A percentile compares a stretch with the other conserved stretches of the same genome.
These are phyloP conservation scores for Coffea eugenioides DNA, from an alignment of 257 asterid species.

Conservation along the genomic window DNA sequence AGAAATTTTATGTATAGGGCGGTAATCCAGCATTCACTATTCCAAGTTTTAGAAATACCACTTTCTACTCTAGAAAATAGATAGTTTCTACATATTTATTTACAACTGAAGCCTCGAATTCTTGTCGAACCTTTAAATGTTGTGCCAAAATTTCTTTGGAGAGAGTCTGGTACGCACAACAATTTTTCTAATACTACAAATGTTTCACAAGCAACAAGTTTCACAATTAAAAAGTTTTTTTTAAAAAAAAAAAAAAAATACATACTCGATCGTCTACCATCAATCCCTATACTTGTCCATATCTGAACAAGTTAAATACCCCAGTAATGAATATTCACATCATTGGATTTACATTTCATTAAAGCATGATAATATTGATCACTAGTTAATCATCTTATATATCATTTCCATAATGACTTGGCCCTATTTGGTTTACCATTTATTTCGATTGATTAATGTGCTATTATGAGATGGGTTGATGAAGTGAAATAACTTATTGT, in stretches of 20 bases:
- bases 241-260: neutral
- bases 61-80: too few species aligned
- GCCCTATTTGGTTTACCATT: constrained; percentile 16
- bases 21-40: too few species aligned
- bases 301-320: too few species aligned
- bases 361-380: constrained; percentile 17
- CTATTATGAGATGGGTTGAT: constrained; percentile 2
- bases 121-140: neutral
- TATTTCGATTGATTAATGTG: constrained; percentile 8
- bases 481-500: neutral
- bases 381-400: constrained; percentile 26
- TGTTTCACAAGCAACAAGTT: neutral
- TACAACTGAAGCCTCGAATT: neutral
- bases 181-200: neutral
- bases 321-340: constrained; percentile 9
- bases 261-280: neutral
- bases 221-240: neutral
- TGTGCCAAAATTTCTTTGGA: neutral
- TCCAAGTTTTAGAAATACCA: too few species aligned
- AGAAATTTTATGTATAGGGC: too few species aligned
- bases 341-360: constrained; percentile 2
- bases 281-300: neutral
- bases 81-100: too few species aligned
- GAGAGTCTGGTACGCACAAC: neutral
- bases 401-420: constrained; percentile 34